A percentile compares a stretch with the other conserved stretches of the same genome.
Evolutionary conservation across 2,329 filamentous ascomycete genomes (phyloP).

Genomic region (Colletotrichum spaethianum): DNA sequence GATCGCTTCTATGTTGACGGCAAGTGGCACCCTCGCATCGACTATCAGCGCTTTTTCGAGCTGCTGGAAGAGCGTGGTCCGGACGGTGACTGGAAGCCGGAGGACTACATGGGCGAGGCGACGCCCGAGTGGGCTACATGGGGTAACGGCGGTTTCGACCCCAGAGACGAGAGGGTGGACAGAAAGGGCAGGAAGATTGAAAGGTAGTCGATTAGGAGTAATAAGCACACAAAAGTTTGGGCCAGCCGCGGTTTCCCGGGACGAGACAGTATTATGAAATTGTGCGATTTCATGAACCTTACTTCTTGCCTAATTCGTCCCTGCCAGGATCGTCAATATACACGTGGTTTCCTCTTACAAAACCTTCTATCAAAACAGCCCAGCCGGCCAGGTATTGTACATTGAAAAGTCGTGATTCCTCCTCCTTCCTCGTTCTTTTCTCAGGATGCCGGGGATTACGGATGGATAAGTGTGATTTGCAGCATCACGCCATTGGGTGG

Average conservation of each 20-base stretch:
- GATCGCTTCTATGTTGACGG: slow-evolving; percentile 82
- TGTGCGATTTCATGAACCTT: slow-evolving; percentile 13
- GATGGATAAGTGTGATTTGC: slow-evolving; percentile 14
- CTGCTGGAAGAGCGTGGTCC: slow-evolving; percentile 78
- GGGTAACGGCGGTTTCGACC: slow-evolving; percentile 96
- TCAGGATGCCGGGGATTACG: slow-evolving; percentile 34
- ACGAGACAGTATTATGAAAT: slow-evolving; percentile 8
- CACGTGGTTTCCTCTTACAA: slow-evolving; percentile 51
- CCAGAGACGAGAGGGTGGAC: slow-evolving; percentile 88
- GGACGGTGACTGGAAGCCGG: slow-evolving; percentile 82
- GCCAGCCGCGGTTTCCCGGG: background rate
- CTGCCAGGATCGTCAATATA: slow-evolving; percentile 40
- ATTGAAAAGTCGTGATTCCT: slow-evolving; percentile 47
- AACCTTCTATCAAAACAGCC: slow-evolving; percentile 56
- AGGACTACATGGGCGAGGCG: slow-evolving; percentile 89
- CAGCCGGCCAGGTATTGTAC: slow-evolving; percentile 59
- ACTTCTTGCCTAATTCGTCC: slow-evolving; percentile 33
- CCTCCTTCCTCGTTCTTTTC: slow-evolving; percentile 26
- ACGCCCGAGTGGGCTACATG: slow-evolving; percentile 96
- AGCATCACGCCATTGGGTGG: slow-evolving; percentile 25
- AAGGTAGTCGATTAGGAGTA: slow-evolving; percentile 44
- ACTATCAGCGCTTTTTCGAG: slow-evolving; percentile 91
- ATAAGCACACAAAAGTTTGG: slow-evolving; percentile 8
- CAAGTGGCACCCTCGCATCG: slow-evolving; percentile 92
- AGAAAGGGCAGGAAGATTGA: slow-evolving; percentile 82